These are phyloP conservation scores for Lachnellula suecica DNA, from an alignment of 2,329 filamentous ascomycete genomes.

Conservation along the genomic window DNA sequence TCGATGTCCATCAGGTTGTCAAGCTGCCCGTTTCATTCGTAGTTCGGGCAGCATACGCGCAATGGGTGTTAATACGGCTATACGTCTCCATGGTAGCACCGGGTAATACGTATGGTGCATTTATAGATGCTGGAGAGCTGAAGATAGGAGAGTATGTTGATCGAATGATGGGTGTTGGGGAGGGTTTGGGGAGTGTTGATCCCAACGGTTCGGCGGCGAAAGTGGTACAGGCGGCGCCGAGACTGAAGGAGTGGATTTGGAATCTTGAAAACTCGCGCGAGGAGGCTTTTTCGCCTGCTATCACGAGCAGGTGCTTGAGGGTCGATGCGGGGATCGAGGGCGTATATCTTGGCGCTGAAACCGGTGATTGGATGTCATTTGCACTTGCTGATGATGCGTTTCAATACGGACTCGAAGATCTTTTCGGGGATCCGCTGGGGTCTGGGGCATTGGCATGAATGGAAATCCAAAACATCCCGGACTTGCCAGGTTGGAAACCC, in stretches of 20 bases:
- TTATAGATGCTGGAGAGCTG: slow-evolving; percentile 2
- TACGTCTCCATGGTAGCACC: slow-evolving; percentile 4
- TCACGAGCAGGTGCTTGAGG: too few species aligned
- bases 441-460: too few species aligned
- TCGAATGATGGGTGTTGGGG: neutral
- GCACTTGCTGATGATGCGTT: too few species aligned
- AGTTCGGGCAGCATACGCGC: slow-evolving; percentile 3
- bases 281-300: too few species aligned
- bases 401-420: too few species aligned
- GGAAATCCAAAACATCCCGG: too few species aligned
- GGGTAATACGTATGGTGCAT: slow-evolving; percentile 8
- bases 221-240: neutral
- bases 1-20: neutral
- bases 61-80: slow-evolving; percentile 7
- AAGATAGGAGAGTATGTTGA: slow-evolving; percentile 3
- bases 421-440: too few species aligned
- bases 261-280: slow-evolving; percentile 2
- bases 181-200: neutral
- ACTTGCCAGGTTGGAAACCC: too few species aligned
- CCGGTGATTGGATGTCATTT: too few species aligned
- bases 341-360: too few species aligned
- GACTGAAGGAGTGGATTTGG: slow-evolving; percentile 4
- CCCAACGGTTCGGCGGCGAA: neutral
- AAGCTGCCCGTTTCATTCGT: slow-evolving; percentile 2
- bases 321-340: too few species aligned